These are phyloP conservation scores for Mucor racemosus DNA, from an alignment of 371 early-diverging fungal species.

Conservation along the genomic window DNA sequence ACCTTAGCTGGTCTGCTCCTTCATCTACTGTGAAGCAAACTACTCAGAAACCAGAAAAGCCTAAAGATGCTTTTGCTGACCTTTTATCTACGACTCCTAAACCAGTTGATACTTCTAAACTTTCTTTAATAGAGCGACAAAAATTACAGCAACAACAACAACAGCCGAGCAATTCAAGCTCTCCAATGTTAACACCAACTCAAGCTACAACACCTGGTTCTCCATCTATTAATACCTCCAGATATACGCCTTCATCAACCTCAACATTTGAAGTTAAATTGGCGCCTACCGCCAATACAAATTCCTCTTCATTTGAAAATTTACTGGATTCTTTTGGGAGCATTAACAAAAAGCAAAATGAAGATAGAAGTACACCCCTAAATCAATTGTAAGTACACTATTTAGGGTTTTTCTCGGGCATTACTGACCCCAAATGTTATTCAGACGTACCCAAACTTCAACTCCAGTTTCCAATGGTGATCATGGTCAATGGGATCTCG, in stretches of 20 bases:
- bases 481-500: constrained; percentile 57
- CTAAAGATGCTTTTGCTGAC: constrained; percentile 47
- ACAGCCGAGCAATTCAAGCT: constrained; percentile 4
- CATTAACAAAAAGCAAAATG: constrained; percentile 17
- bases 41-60: constrained; percentile 20
- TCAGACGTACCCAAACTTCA: constrained; percentile 31
- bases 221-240: not conserved
- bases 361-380: constrained; percentile 35
- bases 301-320: constrained; percentile 31
- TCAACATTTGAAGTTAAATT: not conserved
- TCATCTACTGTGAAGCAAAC: constrained; percentile 11
- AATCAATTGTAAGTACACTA: constrained; percentile 52
- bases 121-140: constrained; percentile 35
- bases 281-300: constrained; percentile 1
- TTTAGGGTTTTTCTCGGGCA: not conserved
- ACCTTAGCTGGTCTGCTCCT: constrained; percentile 40
- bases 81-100: constrained; percentile 28
- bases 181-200: constrained; percentile 8
- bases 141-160: constrained; percentile 18
- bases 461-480: constrained; percentile 27
- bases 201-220: not conserved
- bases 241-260: constrained; percentile 4
- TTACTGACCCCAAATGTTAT: not conserved
- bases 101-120: constrained; percentile 17
- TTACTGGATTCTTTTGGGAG: constrained; percentile 43